These are phyloP conservation scores for Inosperma sp. DNA, from an alignment of 768 basidiomycete species.

Conservation along the genomic window DNA sequence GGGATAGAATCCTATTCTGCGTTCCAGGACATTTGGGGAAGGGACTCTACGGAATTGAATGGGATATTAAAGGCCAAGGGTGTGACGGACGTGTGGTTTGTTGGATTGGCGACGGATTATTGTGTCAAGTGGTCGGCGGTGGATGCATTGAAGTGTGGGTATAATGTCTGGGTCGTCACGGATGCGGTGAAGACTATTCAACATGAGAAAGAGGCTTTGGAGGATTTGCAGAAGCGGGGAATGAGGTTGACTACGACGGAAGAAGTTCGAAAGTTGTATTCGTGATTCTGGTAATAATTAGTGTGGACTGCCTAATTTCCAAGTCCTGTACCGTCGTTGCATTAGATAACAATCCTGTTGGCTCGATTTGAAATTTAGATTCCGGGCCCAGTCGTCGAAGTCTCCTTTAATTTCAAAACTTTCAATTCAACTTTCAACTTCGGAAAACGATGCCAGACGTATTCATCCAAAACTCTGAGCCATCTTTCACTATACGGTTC, in stretches of 20 bases:
- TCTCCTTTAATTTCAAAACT: too few species aligned
- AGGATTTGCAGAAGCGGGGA: conserved; percentile 32
- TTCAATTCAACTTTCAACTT: too few species aligned
- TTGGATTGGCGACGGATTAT: conserved; percentile 73
- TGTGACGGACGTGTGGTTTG: conserved; percentile 57
- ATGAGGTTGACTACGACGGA: conserved; percentile 23
- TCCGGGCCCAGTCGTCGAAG: too few species aligned
- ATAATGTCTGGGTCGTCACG: conserved; percentile 46
- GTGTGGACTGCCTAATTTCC: too few species aligned
- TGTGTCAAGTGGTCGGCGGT: conserved; percentile 63
- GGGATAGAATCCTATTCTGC: conserved; percentile 79
- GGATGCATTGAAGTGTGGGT: conserved; percentile 47
- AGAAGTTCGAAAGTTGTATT: conserved; percentile 17
- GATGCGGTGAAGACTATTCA: conserved; percentile 46
- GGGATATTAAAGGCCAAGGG: conserved; percentile 34
- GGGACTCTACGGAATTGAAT: conserved; percentile 45
- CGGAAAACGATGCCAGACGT: too few species aligned
- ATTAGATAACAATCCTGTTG: too few species aligned
- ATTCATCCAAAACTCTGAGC: too few species aligned
- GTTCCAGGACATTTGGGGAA: conserved; percentile 57
- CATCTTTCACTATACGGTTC: too few species aligned
- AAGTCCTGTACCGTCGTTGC: too few species aligned
- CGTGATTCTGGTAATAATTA: too few species aligned
- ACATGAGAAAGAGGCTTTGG: conserved; percentile 32
- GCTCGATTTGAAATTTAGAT: too few species aligned